Base-by-base conservation (phyloP, 2,329 filamentous ascomycete species). In the Colletotrichum falcatum region DNA sequence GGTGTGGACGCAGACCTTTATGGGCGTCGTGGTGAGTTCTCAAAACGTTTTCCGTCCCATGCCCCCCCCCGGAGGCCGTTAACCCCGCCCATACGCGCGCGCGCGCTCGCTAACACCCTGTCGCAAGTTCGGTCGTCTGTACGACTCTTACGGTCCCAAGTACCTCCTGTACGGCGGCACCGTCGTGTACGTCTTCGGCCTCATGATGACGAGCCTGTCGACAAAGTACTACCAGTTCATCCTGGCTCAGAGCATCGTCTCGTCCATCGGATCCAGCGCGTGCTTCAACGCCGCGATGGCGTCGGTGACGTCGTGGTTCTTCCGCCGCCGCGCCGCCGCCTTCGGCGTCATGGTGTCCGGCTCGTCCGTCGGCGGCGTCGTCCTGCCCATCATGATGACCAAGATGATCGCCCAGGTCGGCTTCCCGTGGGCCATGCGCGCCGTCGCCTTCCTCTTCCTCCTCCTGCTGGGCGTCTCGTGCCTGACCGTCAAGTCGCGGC, bases 71-170 rank as follows among this genome's bases (percentile, higher is more conserved):
- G 39, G 39, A 42, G 20, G 18, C 18, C 18, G 39, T 20, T 1
- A 20, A n/a, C n/a, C n/a, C n/a, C n/a, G n/a, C n/a, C n/a, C n/a
- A n/a, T n/a, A 16, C 5, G 37, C 14, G 16, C 37, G 35, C 9
- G 35, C 16, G 37, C 37, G 42, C 8, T 0, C 20, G 20, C 42
- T 44, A n/a, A 44, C 42, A n/a, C 9, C 1, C 18, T 18, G 5
- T 20, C 64, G 55, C 69, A n/a, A 78, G 67, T 89, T 82, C 61
- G 91, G 92, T 1, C 88, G 86, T 49, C 56, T 91, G 14, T 92
- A 88, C 74, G 91, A 94, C 77, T 87, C 83, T 72, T 88, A 88
- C 73, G 91, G 91, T 1, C 89, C 91, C 0, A 84, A 84, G 48
- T 87, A 83, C 69, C 81, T 93, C 5, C 80, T 91, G 18, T 72